phyloP scores from a whole-genome alignment of 352 stramenopile species.

The Pelagophyceae sp. region DNA sequence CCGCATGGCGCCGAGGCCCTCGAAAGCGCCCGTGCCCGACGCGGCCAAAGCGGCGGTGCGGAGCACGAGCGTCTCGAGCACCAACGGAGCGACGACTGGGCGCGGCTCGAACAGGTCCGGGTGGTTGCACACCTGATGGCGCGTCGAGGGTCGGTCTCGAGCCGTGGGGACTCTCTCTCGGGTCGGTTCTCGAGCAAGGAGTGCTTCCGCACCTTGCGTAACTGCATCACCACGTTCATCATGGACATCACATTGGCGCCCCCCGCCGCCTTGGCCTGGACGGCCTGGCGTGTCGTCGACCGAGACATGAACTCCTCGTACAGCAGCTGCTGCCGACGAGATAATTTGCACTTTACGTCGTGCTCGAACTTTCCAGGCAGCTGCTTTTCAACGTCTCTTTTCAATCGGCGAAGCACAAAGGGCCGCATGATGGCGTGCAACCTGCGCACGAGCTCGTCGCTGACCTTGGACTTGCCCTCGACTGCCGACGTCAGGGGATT shows the following conservation, averaged over 20 bases:
- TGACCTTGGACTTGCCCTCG: conserved; percentile 62
- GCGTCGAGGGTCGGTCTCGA: no score
- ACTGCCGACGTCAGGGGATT: conserved; percentile 83
- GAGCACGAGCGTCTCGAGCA: conserved; percentile 51
- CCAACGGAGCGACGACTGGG: conserved; percentile 89
- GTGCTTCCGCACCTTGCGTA: conserved; percentile 74
- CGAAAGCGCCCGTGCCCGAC: no score
- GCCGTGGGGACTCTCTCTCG: no score
- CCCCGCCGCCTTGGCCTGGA: conserved; percentile 47
- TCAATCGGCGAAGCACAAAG: conserved; percentile 90
- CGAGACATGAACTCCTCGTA: conserved; percentile 98
- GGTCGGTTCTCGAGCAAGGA: no score
- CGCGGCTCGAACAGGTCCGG: conserved; percentile 95
- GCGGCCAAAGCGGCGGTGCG: conserved; percentile 34
- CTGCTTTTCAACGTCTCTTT: conserved; percentile 95
- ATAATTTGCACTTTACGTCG: conserved; percentile 84
- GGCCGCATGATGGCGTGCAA: conserved; percentile 94
- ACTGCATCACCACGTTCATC: conserved; percentile 99
- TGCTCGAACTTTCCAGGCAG: conserved; percentile 93
- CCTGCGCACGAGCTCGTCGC: conserved; percentile 78
- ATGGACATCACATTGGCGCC: conserved; percentile 90
- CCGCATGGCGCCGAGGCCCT: no score
- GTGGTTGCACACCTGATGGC: conserved; percentile 61
- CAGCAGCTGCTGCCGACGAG: conserved; percentile 82
- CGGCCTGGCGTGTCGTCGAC: conserved; percentile 78